Conservation (phyloP, 352 stramenopile species). For the Phytophthora fragariae region DNA sequence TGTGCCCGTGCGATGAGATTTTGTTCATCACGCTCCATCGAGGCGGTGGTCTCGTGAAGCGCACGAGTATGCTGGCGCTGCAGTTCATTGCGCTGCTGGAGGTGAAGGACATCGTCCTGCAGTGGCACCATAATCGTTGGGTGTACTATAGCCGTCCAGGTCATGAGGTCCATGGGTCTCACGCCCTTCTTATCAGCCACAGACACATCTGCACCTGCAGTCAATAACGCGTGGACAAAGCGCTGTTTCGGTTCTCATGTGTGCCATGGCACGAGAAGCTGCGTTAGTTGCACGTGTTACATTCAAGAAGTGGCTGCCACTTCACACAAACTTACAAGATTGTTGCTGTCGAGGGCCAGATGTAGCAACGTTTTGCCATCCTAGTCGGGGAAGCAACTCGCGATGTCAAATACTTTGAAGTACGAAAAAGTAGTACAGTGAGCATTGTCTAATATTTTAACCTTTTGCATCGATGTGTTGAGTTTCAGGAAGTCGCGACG, state of each 20-base stretch:
- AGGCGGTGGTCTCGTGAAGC: slow-evolving; percentile 20
- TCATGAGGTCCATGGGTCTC: slow-evolving; percentile 42
- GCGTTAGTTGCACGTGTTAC: not conserved
- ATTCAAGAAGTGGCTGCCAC: not conserved
- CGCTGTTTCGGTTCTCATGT: slow-evolving; percentile 15
- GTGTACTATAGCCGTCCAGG: slow-evolving; percentile 43
- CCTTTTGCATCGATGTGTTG: slow-evolving; percentile 38
- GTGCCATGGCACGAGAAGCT: not conserved
- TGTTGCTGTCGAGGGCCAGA: slow-evolving; percentile 28
- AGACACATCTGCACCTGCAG: slow-evolving; percentile 35
- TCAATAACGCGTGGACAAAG: slow-evolving; percentile 37
- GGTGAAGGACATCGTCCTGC: slow-evolving; percentile 32
- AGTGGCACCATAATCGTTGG: slow-evolving; percentile 44
- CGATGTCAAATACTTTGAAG: not conserved
- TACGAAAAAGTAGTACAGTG: too few relatives aligned
- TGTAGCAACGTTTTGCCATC: slow-evolving; percentile 39
- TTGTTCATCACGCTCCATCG: slow-evolving; percentile 17
- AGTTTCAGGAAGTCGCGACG: slow-evolving; percentile 22
- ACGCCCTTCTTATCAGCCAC: slow-evolving; percentile 46
- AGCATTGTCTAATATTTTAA: not conserved
- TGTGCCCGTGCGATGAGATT: not conserved
- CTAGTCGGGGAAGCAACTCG: slow-evolving; percentile 1
- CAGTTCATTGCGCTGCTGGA: slow-evolving; percentile 32
- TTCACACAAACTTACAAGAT: slow-evolving; percentile 18
- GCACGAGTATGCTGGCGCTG: slow-evolving; percentile 19